Conservation (phyloP, 2,329 filamentous ascomycete genomes). For the Fusarium verrucosum region DNA sequence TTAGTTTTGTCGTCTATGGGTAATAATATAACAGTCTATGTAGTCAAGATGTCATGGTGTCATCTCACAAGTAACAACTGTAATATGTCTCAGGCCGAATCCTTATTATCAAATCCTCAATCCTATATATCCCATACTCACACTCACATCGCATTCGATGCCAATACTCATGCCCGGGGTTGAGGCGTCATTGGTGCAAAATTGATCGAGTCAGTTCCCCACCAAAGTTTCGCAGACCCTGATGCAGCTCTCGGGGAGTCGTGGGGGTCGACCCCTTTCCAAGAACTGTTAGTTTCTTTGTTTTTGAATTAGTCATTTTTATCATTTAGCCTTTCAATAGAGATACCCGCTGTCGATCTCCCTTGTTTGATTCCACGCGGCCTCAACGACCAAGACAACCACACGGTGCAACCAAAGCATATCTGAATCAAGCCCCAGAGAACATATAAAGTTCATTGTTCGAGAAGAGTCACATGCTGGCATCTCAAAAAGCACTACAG, state of each 20-base stretch:
- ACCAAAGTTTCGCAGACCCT: not conserved
- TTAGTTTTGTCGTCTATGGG: not conserved
- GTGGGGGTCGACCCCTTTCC: not conserved
- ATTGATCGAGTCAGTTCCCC: slow-evolving; percentile 13
- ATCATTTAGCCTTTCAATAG: too few relatives aligned
- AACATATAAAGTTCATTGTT: too few relatives aligned
- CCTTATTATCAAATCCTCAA: not conserved
- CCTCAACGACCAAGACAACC: not conserved
- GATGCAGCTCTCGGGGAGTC: not conserved
- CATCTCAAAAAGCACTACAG: too few relatives aligned
- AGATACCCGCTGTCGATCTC: not conserved
- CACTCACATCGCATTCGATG: not conserved
- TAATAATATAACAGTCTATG: not conserved
- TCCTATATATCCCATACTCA: not conserved
- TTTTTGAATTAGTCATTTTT: not conserved
- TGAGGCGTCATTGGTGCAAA: not conserved
- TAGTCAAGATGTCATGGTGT: too few relatives aligned
- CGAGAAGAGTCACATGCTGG: too few relatives aligned
- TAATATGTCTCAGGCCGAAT: not conserved
- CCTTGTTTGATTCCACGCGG: not conserved
- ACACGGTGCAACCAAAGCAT: not conserved
- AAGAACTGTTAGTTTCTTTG: not conserved
- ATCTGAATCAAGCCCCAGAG: not conserved
- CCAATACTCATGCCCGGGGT: not conserved
- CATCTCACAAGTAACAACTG: too few relatives aligned